Evolutionary conservation across 2,329 filamentous ascomycete species (phyloP), one percentile per base, ranked within the genome.

Genomic region (Phialocephala sp.): DNA sequence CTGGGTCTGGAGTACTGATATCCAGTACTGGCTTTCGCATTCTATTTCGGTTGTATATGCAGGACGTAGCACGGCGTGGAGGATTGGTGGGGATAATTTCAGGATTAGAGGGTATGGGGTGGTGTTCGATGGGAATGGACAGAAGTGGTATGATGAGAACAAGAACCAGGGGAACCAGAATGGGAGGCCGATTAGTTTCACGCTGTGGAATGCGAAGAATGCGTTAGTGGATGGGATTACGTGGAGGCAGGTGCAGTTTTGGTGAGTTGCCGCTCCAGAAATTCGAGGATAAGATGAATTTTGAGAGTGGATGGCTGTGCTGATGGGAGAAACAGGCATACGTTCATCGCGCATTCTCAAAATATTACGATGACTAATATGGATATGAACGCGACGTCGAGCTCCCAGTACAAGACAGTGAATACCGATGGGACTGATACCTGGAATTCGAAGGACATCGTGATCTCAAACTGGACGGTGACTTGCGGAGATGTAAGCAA

Each of bases 371-470:
- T 69, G 66, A 66, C 66, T 1, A 68, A 68, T 32, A 41, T 68
- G 18, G 66, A 64, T 54, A 68, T 68, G 66, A 68, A 62, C 47
- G 57, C 59, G 1, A 36, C 61, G 5, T 81, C 80, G 55, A 81
- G 81, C 20, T 77, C 76, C 4, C 79, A 78, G 35, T 72, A 77
- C 8, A 77, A 83, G 1, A 84, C 86, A 3, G 87, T 87, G 72
- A 89, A 89, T 73, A 87, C 85, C 0, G 86, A 89, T 69, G 87
- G 87, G 50, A 87, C 87, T 72, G 86, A 89, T 76, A 84, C 85
- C 0, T 78, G 85, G 62, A 87, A 87, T 63, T 82, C 86, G 36
- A 81, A 86, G 59, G 81, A 82, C 0, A 74, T 88, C 8, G 81
- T 76, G 0, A 82, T 86, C 18, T 81, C 82, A 65, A 81, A 83